Evolutionary conservation across 306 rosid species (phyloP).

Genomic region (barrel medic (Medicago truncatula)): MtrunA17r5.0-ANR NC_053044.1:32364501-32365000

Average conservation of each 20-base stretch:
- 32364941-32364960: slow-evolving; percentile 64
- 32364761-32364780: slow-evolving; percentile 58
- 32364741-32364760: slow-evolving; percentile 52
- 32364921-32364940: slow-evolving; percentile 42
- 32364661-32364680: not conserved
- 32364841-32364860: slow-evolving; percentile 31
- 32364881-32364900: slow-evolving; percentile 36
- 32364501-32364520: slow-evolving; percentile 29
- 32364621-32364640: slow-evolving; percentile 3
- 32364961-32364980: slow-evolving; percentile 56
- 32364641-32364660: slow-evolving; percentile 36
- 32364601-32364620: slow-evolving; percentile 6
- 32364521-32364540: slow-evolving; percentile 47
- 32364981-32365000: slow-evolving; percentile 40
- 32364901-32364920: slow-evolving; percentile 41
- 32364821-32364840: slow-evolving; percentile 34
- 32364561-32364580: slow-evolving; percentile 44
- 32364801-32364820: not conserved
- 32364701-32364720: slow-evolving; percentile 35
- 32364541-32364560: slow-evolving; percentile 46
- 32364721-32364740: slow-evolving; percentile 48
- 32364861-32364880: not conserved
- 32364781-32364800: slow-evolving; percentile 46
- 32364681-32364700: slow-evolving; percentile 52
- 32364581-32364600: slow-evolving; percentile 28